Evolutionary conservation across 2,329 filamentous ascomycete genomes (phyloP).

Genomic region (Calonectria hongkongensis): DNA sequence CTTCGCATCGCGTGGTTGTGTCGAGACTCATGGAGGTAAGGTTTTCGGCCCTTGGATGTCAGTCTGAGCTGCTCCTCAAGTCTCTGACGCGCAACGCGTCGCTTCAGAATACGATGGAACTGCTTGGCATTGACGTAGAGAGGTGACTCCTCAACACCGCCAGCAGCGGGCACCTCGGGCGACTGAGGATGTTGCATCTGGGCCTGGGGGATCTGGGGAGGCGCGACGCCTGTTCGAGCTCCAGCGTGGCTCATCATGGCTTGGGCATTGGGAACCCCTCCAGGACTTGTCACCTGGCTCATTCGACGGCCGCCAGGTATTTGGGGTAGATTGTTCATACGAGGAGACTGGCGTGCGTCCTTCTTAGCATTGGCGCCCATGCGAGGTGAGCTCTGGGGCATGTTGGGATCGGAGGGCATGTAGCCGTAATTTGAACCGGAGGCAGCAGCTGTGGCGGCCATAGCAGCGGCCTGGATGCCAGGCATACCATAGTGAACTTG

Average conservation of each 20-base stretch:
- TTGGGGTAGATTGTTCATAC: conserved; percentile 78
- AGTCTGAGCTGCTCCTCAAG: conserved; percentile 93
- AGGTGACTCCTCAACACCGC: conserved; percentile 89
- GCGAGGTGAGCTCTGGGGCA: conserved; percentile 84
- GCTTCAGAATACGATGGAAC: conserved; percentile 97
- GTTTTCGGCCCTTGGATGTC: conserved; percentile 96
- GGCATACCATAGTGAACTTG: conserved; percentile 81
- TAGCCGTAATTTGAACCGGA: conserved; percentile 87
- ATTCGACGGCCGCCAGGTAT: conserved; percentile 78
- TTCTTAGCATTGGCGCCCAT: conserved; percentile 84
- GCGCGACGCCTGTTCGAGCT: conserved; percentile 69
- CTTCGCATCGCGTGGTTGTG: conserved; percentile 99
- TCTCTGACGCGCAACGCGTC: conserved; percentile 92
- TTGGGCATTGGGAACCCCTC: conserved; percentile 82
- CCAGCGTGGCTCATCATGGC: conserved; percentile 83
- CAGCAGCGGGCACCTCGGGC: conserved; percentile 83
- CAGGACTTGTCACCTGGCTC: conserved; percentile 86
- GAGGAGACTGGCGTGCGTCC: conserved; percentile 85
- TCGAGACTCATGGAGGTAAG: conserved; percentile 96
- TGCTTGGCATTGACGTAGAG: conserved; percentile 99
- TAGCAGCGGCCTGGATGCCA: conserved; percentile 90
- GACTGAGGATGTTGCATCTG: conserved; percentile 84
- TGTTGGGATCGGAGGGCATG: conserved; percentile 81
- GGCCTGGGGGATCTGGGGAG: conserved; percentile 76
- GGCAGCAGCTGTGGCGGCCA: conserved; percentile 93